phyloP scores from a whole-genome alignment of 495 filamentous ascomycete species.

The Penicillium mononematosum region DNA sequence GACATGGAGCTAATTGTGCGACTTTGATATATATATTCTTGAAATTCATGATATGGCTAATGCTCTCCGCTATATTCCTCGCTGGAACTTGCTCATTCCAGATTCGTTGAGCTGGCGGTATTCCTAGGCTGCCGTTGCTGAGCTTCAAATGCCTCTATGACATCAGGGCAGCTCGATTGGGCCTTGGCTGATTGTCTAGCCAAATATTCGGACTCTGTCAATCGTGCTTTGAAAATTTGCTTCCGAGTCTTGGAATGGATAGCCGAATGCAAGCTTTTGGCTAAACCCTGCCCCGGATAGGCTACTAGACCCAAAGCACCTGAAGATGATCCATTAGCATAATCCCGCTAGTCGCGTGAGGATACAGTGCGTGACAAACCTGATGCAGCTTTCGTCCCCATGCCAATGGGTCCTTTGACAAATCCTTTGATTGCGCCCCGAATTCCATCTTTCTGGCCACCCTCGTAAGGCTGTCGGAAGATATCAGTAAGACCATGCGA shows the following conservation, averaged over 20 bases:
- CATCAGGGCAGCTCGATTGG: neutral
- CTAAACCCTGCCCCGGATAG: constrained; percentile 18
- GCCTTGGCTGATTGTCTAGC: constrained; percentile 11
- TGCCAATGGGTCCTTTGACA: constrained; percentile 71
- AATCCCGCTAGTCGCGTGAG: neutral
- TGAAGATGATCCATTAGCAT: constrained; percentile 1
- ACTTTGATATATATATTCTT: neutral
- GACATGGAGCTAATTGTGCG: neutral
- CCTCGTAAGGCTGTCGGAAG: constrained; percentile 62
- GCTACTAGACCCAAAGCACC: constrained; percentile 17
- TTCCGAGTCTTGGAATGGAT: constrained; percentile 18
- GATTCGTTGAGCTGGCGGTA: neutral
- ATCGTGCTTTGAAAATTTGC: constrained; percentile 7
- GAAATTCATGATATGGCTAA: neutral
- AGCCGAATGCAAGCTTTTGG: constrained; percentile 15
- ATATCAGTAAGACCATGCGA: constrained; percentile 73
- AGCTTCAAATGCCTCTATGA: constrained; percentile 8
- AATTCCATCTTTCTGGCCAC: constrained; percentile 57
- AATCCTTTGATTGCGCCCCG: constrained; percentile 64
- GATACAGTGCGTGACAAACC: constrained; percentile 18
- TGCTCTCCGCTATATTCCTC: neutral
- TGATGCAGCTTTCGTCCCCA: constrained; percentile 60
- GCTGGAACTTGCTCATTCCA: neutral
- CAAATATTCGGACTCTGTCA: constrained; percentile 10
- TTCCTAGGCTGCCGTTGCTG: neutral